Evolutionary conservation across 1,139 yeast species (phyloP).

Genomic region (Kodamaea arcana): DNA sequence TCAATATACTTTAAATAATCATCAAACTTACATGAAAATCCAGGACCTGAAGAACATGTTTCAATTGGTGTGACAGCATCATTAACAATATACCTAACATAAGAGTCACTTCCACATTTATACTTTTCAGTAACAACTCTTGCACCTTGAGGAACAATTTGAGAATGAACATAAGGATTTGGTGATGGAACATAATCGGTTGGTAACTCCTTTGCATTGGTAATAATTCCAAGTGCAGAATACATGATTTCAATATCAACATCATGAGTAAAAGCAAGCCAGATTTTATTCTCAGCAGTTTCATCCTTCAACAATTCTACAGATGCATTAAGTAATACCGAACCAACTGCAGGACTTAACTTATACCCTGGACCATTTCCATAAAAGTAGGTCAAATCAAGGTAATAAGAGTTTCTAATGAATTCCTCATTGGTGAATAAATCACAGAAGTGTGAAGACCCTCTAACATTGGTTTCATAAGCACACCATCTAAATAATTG

Average conservation of each 20-base stretch:
- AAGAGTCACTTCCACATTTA: constrained; percentile 18
- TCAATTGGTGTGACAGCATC: constrained; percentile 26
- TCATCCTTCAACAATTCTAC: constrained; percentile 35
- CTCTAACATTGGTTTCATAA: constrained; percentile 49
- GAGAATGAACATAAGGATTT: constrained; percentile 23
- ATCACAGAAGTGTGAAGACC: constrained; percentile 46
- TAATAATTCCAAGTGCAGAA: constrained; percentile 22
- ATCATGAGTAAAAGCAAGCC: constrained; percentile 28
- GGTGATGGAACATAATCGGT: constrained; percentile 23
- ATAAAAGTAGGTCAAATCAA: constrained; percentile 46
- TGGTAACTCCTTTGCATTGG: constrained; percentile 19
- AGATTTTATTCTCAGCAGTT: constrained; percentile 18
- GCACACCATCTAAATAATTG: constrained; percentile 46
- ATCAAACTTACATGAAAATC: constrained; percentile 27
- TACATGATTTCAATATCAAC: constrained; percentile 26
- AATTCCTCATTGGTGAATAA: constrained; percentile 51
- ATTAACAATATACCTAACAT: constrained; percentile 24
- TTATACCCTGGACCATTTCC: constrained; percentile 49
- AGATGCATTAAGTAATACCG: constrained; percentile 48
- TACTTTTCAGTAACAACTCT: constrained; percentile 25
- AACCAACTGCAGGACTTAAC: constrained; percentile 39
- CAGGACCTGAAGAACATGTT: constrained; percentile 27
- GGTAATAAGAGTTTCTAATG: constrained; percentile 38
- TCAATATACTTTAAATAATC: constrained; percentile 20
- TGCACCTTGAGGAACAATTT: constrained; percentile 27